Evolutionary conservation across 192 early-diverging fungal species (phyloP).

Genomic region (Coemansia aciculifera): DNA sequence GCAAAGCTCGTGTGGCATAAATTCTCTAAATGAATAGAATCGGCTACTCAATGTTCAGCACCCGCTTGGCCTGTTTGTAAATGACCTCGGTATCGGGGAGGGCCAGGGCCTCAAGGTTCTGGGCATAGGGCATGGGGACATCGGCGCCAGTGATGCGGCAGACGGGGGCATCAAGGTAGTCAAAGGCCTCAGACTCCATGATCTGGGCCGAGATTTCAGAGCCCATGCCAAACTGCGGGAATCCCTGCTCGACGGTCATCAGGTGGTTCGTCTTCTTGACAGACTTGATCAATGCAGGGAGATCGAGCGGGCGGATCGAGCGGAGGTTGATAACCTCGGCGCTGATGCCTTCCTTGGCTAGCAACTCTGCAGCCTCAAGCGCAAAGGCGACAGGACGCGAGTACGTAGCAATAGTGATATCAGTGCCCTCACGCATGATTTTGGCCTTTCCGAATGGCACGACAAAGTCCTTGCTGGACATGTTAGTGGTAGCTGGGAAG

Average conservation of each 20-base stretch:
- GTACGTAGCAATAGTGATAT: constrained; percentile 93
- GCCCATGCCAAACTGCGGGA: constrained; percentile 92
- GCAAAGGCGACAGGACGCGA: constrained; percentile 84
- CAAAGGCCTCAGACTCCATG: constrained; percentile 96
- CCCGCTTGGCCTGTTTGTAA: constrained; percentile 74
- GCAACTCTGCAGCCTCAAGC: constrained; percentile 83
- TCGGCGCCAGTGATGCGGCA: constrained; percentile 94
- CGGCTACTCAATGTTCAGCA: constrained; percentile 48
- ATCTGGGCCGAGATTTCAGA: constrained; percentile 93
- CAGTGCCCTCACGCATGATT: constrained; percentile 74
- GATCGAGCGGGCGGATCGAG: constrained; percentile 94
- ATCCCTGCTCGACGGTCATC: constrained; percentile 94
- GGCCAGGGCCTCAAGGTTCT: constrained; percentile 87
- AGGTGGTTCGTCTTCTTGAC: constrained; percentile 98
- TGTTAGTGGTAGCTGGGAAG: constrained; percentile 82
- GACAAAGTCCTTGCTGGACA: constrained; percentile 77
- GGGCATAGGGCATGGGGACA: constrained; percentile 95
- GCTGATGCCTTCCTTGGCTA: constrained; percentile 78
- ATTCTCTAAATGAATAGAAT: neutral
- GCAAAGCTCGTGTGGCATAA: constrained; percentile 5
- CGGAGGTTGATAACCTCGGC: constrained; percentile 97
- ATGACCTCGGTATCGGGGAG: constrained; percentile 85
- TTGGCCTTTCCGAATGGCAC: constrained; percentile 96
- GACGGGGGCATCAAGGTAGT: constrained; percentile 94
- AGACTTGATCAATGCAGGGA: constrained; percentile 85